These are phyloP conservation scores for Phenoliferia sp. DNA, from an alignment of 1,284 basidiomycete species.

Conservation along the genomic window DNA sequence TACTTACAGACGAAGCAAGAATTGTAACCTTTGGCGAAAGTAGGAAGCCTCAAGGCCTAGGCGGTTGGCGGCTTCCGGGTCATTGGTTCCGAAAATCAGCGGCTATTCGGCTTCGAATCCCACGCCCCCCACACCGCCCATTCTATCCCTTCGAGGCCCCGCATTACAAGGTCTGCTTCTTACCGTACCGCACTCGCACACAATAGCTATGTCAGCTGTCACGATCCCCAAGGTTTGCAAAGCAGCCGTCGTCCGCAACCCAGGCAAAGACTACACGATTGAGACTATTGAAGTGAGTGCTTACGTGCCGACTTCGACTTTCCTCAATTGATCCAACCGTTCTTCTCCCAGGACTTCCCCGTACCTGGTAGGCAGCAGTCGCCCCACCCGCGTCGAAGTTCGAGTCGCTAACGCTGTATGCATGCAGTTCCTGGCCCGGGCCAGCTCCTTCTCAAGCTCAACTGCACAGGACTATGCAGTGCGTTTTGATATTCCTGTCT, in stretches of 20 bases:
- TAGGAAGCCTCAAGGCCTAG: too few relatives aligned
- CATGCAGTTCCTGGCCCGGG: slow-evolving; percentile 7
- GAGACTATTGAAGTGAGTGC: slow-evolving; percentile 7
- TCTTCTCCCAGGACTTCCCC: not conserved
- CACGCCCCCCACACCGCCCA: not conserved
- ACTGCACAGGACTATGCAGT: slow-evolving; percentile 14
- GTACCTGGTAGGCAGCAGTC: not conserved
- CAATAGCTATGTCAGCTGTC: slow-evolving; percentile 24
- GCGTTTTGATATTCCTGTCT: slow-evolving; percentile 1
- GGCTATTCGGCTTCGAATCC: too few relatives aligned
- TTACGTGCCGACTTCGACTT: not conserved
- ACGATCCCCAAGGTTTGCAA: slow-evolving; percentile 35
- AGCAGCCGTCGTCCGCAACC: slow-evolving; percentile 27
- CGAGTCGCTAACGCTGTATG: not conserved
- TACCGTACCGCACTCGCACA: too few relatives aligned
- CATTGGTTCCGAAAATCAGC: too few relatives aligned
- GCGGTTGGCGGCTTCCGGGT: too few relatives aligned
- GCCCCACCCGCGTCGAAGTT: too few relatives aligned
- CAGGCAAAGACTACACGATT: slow-evolving; percentile 13
- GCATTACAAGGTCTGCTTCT: not conserved
- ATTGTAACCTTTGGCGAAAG: too few relatives aligned
- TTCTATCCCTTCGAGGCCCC: not conserved
- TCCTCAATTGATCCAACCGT: not conserved
- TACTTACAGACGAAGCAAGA: too few relatives aligned
- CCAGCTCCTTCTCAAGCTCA: slow-evolving; percentile 23